Conservation (phyloP, 2,329 filamentous ascomycete species). For the Zarea fungicola region DNA sequence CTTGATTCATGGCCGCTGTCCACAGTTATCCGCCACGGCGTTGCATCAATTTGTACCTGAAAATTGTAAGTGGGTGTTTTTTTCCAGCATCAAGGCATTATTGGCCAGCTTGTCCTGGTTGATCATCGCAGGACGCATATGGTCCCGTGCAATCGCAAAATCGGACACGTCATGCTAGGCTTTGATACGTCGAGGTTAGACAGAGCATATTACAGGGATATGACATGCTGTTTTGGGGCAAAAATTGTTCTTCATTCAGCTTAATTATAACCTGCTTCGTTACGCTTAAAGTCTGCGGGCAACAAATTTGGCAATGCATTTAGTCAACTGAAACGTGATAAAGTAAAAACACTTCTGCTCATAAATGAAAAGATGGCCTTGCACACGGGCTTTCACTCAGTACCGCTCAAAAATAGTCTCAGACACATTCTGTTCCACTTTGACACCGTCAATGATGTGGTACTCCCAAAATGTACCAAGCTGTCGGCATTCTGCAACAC, state of each 20-base stretch:
- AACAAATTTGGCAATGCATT: neutral
- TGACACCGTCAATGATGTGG: conserved; percentile 50
- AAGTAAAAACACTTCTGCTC: conserved; percentile 4
- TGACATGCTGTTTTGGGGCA: neutral
- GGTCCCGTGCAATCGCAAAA: neutral
- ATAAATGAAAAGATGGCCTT: conserved; percentile 5
- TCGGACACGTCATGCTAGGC: neutral
- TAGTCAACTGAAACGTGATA: neutral
- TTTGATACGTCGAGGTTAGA: neutral
- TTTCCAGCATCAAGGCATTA: neutral
- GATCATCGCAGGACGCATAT: neutral
- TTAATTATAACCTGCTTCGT: neutral
- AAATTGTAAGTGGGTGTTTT: neutral
- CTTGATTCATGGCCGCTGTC: conserved; percentile 4
- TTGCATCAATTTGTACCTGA: neutral
- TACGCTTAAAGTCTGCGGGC: neutral
- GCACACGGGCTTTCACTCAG: neutral
- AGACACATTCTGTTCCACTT: conserved; percentile 20
- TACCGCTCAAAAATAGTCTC: neutral
- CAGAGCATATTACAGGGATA: neutral
- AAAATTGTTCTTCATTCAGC: neutral
- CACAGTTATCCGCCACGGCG: neutral
- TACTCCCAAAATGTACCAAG: conserved; percentile 56
- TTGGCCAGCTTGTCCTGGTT: neutral
- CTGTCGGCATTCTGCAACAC: conserved; percentile 49